Base-by-base conservation (phyloP, 1,139 yeast species). In the Geotrichum fermentans region DNA sequence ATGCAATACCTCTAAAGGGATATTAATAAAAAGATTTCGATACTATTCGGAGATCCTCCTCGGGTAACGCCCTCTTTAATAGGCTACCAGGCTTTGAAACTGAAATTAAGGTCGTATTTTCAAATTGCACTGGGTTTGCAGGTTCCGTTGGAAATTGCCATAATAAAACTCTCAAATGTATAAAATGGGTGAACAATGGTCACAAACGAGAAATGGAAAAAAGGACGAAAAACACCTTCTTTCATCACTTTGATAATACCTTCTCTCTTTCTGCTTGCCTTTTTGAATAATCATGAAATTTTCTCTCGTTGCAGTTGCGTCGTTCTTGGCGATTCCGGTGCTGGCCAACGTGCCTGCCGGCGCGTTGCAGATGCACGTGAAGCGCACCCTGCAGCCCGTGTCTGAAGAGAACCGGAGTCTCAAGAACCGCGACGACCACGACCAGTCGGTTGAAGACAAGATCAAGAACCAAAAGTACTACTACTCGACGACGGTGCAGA, bases 401-500 rank as follows among this genome's bases (percentile, higher is more conserved):
- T n/a, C 47, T 20, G 48, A 45, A 2, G 52, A 44, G 32, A 49
- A 57, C 44, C 47, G 45, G 24, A 20, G 32, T 10, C 40, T 59
- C 24, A 43, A 38, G 26, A 52, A 52, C 20, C 51, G 50, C 8
- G 49, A 35, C 42, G 61, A 34, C 49, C 53, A 8, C 40, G 49
- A 17, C 47, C 57, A 58, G 41, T 57, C 56, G 18, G 52, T 59
- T 38, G 56, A 61, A 20, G 70, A 66, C 47, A 54, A 55, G 17
- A 52, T 66, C 17, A 58, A 61, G 34, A 67, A 67, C 55, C 61
- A 66, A 53, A 64, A 66, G 52, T 67, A 56, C 55, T 67, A 54
- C 55, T 70, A 70, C 56, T 56, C 61, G 16, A 60, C 70, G 18
- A 57, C 60, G n/a, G 60, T 67, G 20, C 53, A 58, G 24, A 53